Evolutionary conservation across 345 rosid genomes (phyloP).

Genomic region (Bruguiera sexangula): DNA sequence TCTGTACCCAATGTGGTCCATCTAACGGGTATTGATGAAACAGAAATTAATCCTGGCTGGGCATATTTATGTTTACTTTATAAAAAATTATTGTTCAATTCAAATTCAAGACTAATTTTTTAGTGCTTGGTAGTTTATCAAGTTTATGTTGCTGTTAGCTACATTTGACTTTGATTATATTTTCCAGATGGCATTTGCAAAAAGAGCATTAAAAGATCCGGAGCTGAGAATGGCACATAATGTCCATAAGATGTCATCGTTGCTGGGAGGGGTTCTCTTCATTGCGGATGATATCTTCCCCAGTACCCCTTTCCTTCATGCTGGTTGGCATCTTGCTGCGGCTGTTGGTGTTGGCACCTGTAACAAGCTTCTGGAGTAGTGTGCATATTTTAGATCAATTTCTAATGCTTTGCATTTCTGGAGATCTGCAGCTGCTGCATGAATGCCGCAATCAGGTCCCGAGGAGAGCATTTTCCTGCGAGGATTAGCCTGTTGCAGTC

Average conservation of each 20-base stretch:
- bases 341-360: slow-evolving; percentile 91
- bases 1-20: too few relatives aligned
- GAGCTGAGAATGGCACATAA: slow-evolving; percentile 66
- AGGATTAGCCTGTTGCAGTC: background rate
- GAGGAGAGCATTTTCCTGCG: background rate
- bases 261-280: slow-evolving; percentile 79
- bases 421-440: slow-evolving; percentile 2
- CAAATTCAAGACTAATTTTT: too few relatives aligned
- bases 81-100: too few relatives aligned
- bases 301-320: slow-evolving; percentile 70
- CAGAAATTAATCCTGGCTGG: too few relatives aligned
- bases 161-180: background rate
- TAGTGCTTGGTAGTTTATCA: too few relatives aligned
- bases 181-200: slow-evolving; percentile 74
- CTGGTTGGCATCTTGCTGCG: slow-evolving; percentile 98
- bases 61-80: too few relatives aligned
- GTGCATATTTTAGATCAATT: slow-evolving; percentile 7
- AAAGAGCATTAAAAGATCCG: slow-evolving; percentile 72
- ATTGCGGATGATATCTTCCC: slow-evolving; percentile 87
- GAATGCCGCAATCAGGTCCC: background rate
- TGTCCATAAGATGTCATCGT: slow-evolving; percentile 82
- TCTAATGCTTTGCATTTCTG: background rate
- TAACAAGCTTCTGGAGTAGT: slow-evolving; percentile 80
- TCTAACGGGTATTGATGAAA: too few relatives aligned
- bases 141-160: background rate